A percentile compares a stretch with the other conserved stretches of the same genome.
Conservation (phyloP, 2,329 filamentous ascomycete genomes). For the Plectosphaerella plurivora region DNA sequence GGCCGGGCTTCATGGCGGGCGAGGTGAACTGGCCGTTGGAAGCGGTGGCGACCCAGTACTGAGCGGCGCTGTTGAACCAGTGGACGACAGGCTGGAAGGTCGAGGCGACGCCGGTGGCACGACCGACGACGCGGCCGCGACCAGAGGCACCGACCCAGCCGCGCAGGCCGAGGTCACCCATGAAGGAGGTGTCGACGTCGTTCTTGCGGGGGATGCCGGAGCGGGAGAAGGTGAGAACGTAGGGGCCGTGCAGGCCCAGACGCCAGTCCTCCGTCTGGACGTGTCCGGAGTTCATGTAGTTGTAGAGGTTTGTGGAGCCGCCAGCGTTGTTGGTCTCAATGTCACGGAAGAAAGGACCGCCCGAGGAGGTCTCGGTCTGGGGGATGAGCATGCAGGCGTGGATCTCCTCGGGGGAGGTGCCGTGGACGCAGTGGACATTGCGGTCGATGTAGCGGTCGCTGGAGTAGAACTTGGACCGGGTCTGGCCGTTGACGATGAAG, state of each 20-base stretch:
- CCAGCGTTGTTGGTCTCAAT: conserved; percentile 63
- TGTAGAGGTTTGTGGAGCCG: conserved; percentile 53
- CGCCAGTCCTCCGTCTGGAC: conserved; percentile 58
- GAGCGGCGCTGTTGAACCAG: conserved; percentile 59
- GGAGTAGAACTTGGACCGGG: conserved; percentile 67
- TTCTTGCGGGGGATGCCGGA: conserved; percentile 46
- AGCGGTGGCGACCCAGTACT: conserved; percentile 60
- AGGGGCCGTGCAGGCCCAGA: conserved; percentile 62
- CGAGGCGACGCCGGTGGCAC: conserved; percentile 50
- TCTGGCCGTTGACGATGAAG: conserved; percentile 57
- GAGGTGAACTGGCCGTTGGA: conserved; percentile 55
- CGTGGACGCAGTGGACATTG: conserved; percentile 56
- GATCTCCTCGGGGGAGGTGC: conserved; percentile 34
- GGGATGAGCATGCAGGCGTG: conserved; percentile 60
- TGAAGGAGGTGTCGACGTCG: conserved; percentile 53
- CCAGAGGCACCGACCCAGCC: conserved; percentile 52
- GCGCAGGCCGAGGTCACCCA: conserved; percentile 50
- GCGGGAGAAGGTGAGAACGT: conserved; percentile 56
- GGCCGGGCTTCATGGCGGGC: conserved; percentile 62
- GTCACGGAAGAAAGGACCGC: conserved; percentile 63
- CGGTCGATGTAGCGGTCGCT: conserved; percentile 68
- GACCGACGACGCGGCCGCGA: conserved; percentile 58
- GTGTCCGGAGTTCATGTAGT: conserved; percentile 66
- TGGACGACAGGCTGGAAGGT: conserved; percentile 55
- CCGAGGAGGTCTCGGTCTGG: conserved; percentile 55